Evolutionary conservation across 2,329 filamentous ascomycete species (phyloP).

Genomic region (Trichoderma sp.): DNA sequence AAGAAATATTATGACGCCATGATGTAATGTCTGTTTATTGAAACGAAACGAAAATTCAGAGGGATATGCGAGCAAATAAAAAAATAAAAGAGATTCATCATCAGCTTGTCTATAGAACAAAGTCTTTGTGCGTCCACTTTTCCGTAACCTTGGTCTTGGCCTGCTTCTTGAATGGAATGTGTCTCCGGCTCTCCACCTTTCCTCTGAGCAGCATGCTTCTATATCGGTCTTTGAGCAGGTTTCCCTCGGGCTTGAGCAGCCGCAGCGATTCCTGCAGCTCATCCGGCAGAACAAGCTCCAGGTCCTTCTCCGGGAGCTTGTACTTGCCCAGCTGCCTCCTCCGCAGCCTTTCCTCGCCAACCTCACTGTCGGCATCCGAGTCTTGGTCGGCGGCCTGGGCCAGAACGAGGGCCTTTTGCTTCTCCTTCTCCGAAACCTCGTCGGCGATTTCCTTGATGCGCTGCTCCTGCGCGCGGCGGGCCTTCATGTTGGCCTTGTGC

Average conservation of each 20-base stretch:
- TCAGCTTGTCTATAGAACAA: constrained; percentile 38
- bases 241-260: constrained; percentile 90
- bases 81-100: neutral
- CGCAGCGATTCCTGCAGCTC: constrained; percentile 79
- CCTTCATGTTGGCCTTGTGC: constrained; percentile 72
- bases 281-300: constrained; percentile 79
- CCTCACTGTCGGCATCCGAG: constrained; percentile 52
- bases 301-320: constrained; percentile 70
- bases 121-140: constrained; percentile 99
- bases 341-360: constrained; percentile 62
- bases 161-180: constrained; percentile 78
- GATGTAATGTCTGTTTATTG: neutral
- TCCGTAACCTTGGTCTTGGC: constrained; percentile 78
- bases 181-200: constrained; percentile 79
- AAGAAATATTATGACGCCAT: constrained; percentile 1
- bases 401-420: constrained; percentile 42
- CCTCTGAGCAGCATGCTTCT: constrained; percentile 83
- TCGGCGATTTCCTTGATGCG: constrained; percentile 68
- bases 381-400: constrained; percentile 32
- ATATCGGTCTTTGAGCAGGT: constrained; percentile 87
- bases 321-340: constrained; percentile 71
- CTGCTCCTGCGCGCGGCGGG: constrained; percentile 67
- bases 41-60: neutral
- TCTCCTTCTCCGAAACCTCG: constrained; percentile 58
- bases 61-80: neutral